Percentiles rank a stretch among this genome's conserved stretches.
phyloP scores from a whole-genome alignment of 1,139 yeast genomes.

The Suhomyces kunorum region DNA sequence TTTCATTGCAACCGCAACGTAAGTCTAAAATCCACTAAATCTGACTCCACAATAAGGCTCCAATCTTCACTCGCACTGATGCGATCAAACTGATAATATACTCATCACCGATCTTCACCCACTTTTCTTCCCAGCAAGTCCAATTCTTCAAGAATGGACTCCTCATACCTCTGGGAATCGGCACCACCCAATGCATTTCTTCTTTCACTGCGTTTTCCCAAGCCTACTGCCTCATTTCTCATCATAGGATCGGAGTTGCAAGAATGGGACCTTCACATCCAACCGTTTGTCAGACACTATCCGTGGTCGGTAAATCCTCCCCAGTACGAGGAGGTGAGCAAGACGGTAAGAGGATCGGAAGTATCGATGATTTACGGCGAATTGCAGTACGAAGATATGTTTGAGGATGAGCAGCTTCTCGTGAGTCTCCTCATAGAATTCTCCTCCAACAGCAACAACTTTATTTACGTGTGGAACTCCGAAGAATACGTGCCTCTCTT shows the following conservation, averaged over 20 bases:
- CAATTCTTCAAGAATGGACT: constrained; percentile 1
- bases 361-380: constrained; percentile 43
- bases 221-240: constrained; percentile 6
- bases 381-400: constrained; percentile 43
- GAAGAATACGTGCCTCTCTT: constrained; percentile 56
- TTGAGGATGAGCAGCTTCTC: constrained; percentile 50
- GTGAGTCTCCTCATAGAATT: constrained; percentile 41
- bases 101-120: too few species aligned
- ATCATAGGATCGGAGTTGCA: constrained; percentile 7
- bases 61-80: too few species aligned
- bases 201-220: constrained; percentile 7
- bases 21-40: too few species aligned
- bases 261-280: constrained; percentile 21
- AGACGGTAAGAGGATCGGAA: constrained; percentile 4
- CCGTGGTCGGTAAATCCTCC: constrained; percentile 30
- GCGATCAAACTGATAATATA: too few species aligned
- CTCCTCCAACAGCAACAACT: constrained; percentile 30
- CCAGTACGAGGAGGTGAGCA: constrained; percentile 2
- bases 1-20: too few species aligned
- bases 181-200: constrained; percentile 9
- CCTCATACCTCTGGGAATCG: constrained; percentile 9
- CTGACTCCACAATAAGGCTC: too few species aligned
- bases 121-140: neutral
- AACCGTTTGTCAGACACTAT: constrained; percentile 41
- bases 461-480: constrained; percentile 51